phyloP scores from a whole-genome alignment of 495 filamentous ascomycete genomes.

The Daldinia childiae region DNA sequence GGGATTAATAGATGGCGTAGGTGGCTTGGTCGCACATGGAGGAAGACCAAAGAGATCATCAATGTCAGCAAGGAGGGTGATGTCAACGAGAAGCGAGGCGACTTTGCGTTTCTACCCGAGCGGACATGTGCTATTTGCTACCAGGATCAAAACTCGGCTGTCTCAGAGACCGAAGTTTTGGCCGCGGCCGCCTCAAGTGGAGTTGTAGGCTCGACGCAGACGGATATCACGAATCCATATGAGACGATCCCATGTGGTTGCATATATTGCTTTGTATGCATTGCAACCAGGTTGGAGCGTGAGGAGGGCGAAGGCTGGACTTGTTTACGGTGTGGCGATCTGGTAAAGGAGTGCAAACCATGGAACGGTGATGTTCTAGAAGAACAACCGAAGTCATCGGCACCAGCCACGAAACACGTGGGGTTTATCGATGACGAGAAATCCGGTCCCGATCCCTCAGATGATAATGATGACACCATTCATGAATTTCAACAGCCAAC shows the following conservation, averaged over 20 bases:
- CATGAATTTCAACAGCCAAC: slow-evolving; percentile 10
- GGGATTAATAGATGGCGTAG: slow-evolving; percentile 92
- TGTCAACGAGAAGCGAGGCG: slow-evolving; percentile 69
- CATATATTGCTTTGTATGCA: slow-evolving; percentile 95
- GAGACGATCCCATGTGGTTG: slow-evolving; percentile 91
- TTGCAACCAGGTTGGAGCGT: slow-evolving; percentile 86
- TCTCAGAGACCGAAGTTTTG: slow-evolving; percentile 74
- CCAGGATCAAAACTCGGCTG: slow-evolving; percentile 82
- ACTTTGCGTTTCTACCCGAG: slow-evolving; percentile 87
- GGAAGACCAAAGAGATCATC: slow-evolving; percentile 73
- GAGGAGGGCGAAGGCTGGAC: slow-evolving; percentile 97
- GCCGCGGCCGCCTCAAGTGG: slow-evolving; percentile 72
- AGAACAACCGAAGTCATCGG: slow-evolving; percentile 59
- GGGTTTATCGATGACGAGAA: slow-evolving; percentile 71
- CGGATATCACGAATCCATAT: slow-evolving; percentile 96
- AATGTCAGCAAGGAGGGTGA: slow-evolving; percentile 54
- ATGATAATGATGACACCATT: slow-evolving; percentile 30
- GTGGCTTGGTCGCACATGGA: slow-evolving; percentile 86
- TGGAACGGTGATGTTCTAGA: slow-evolving; percentile 89
- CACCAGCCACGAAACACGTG: slow-evolving; percentile 69
- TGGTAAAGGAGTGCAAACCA: slow-evolving; percentile 88
- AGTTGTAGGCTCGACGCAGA: slow-evolving; percentile 85
- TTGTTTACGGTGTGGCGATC: slow-evolving; percentile 89
- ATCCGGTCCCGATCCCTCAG: slow-evolving; percentile 24
- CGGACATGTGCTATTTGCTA: slow-evolving; percentile 98